Evolutionary conservation across 352 stramenopile species (phyloP).

Genomic region (Phytophthora sp.): DNA sequence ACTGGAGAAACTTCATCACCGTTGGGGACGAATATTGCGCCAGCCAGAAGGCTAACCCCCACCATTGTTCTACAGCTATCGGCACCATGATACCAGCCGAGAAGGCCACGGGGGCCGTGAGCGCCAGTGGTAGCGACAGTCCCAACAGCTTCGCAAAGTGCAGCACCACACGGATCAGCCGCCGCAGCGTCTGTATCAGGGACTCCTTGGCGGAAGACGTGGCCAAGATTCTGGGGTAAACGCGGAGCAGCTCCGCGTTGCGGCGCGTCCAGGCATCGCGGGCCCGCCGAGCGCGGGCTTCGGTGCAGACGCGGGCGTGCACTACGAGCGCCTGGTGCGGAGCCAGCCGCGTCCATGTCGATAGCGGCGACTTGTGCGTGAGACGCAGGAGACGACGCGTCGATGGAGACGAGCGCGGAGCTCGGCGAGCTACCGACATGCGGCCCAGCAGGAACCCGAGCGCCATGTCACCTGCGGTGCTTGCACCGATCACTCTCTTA

Average conservation of each 20-base stretch:
- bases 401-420: too few species aligned
- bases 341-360: constrained; percentile 27
- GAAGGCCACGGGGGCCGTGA: constrained; percentile 50
- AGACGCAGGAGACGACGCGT: constrained; percentile 1
- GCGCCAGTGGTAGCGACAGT: constrained; percentile 53
- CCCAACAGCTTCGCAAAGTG: constrained; percentile 70
- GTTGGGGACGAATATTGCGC: constrained; percentile 83
- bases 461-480: too few species aligned
- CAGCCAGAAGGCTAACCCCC: constrained; percentile 64
- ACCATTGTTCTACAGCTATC: constrained; percentile 60
- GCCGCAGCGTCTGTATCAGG: constrained; percentile 42
- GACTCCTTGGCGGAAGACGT: constrained; percentile 24
- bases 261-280: constrained; percentile 28
- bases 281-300: constrained; percentile 13
- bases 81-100: constrained; percentile 27
- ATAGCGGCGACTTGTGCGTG: constrained; percentile 5
- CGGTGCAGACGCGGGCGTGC: constrained; percentile 9
- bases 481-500: too few species aligned
- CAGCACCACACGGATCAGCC: constrained; percentile 52
- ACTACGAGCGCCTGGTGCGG: constrained; percentile 31
- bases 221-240: constrained; percentile 38
- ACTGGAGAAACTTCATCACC: constrained; percentile 97
- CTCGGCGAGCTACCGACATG: too few species aligned
- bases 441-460: too few species aligned
- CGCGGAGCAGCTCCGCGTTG: constrained; percentile 26